A percentile compares a stretch with the other conserved stretches of the same genome.
Evolutionary conservation across 257 asterid species (phyloP).

Genomic region (Gentiana macrophylla): DNA sequence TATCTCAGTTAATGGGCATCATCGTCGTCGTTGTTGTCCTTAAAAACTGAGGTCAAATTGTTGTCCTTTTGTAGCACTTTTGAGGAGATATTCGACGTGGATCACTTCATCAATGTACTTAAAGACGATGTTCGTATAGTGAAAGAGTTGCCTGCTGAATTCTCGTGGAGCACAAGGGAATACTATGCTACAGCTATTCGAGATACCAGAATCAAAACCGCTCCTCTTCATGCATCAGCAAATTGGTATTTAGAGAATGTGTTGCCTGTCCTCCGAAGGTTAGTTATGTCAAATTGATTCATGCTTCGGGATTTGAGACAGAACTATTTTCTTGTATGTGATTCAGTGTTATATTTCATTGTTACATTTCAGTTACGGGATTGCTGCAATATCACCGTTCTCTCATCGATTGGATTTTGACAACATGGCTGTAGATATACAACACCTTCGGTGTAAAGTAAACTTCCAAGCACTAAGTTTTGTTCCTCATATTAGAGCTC

Average conservation of each 20-base stretch:
- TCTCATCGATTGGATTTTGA: slow-evolving; percentile 42
- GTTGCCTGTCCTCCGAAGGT: slow-evolving; percentile 36
- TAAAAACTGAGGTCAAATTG: background rate
- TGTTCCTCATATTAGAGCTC: slow-evolving; percentile 31
- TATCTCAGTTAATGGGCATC: background rate
- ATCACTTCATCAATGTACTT: slow-evolving; percentile 24
- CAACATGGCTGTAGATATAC: slow-evolving; percentile 30
- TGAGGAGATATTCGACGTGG: slow-evolving; percentile 34
- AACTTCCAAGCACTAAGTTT: slow-evolving; percentile 30
- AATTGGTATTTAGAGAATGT: slow-evolving; percentile 37
- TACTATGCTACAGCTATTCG: slow-evolving; percentile 44
- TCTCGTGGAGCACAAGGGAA: slow-evolving; percentile 39
- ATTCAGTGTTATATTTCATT: too few species aligned
- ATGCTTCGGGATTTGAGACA: too few species aligned
- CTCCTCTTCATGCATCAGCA: slow-evolving; percentile 40
- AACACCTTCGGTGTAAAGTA: slow-evolving; percentile 35
- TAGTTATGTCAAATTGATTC: background rate
- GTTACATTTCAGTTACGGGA: slow-evolving; percentile 26
- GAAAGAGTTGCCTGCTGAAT: slow-evolving; percentile 26
- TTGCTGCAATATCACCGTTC: slow-evolving; percentile 38
- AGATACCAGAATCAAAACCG: slow-evolving; percentile 33
- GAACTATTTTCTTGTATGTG: too few species aligned
- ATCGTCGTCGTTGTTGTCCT: background rate
- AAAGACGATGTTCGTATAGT: slow-evolving; percentile 25
- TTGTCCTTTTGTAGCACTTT: slow-evolving; percentile 20